phyloP scores from a whole-genome alignment of 1,139 yeast genomes.

The Meyerozyma smithsonii region DNA sequence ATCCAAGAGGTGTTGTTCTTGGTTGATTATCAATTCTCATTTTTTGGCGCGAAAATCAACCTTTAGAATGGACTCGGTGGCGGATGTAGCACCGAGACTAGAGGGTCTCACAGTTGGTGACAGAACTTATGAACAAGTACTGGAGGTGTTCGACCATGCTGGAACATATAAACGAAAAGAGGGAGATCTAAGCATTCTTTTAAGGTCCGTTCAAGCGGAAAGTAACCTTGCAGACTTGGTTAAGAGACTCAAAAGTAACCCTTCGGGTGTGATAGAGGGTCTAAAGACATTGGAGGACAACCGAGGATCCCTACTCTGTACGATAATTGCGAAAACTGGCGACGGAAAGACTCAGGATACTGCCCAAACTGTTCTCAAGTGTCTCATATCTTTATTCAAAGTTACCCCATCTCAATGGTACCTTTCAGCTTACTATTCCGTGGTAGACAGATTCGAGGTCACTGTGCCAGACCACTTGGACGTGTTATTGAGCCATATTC shows the following conservation, averaged over 20 bases:
- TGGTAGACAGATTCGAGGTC: slow-evolving; percentile 18
- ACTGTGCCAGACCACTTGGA: slow-evolving; percentile 21
- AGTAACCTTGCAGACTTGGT: slow-evolving; percentile 10
- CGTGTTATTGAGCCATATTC: slow-evolving; percentile 18
- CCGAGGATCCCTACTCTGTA: slow-evolving; percentile 9
- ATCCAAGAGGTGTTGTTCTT: background rate
- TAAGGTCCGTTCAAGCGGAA: slow-evolving; percentile 5
- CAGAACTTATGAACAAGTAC: slow-evolving; percentile 4
- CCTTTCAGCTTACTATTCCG: slow-evolving; percentile 15
- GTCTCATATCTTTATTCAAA: slow-evolving; percentile 4
- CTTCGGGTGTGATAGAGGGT: slow-evolving; percentile 16
- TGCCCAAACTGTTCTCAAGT: slow-evolving; percentile 6
- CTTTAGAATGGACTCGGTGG: background rate
- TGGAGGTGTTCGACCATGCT: background rate
- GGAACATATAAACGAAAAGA: slow-evolving; percentile 9
- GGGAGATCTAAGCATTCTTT: slow-evolving; percentile 4
- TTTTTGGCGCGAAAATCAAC: slow-evolving; percentile 1
- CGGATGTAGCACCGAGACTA: background rate
- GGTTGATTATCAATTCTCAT: slow-evolving; percentile 1
- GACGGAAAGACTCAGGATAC: slow-evolving; percentile 10
- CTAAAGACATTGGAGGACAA: slow-evolving; percentile 16
- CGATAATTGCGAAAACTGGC: slow-evolving; percentile 13
- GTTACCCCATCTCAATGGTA: slow-evolving; percentile 8
- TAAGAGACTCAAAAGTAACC: slow-evolving; percentile 17
- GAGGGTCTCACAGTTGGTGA: background rate